phyloP scores from a whole-genome alignment of 192 early-diverging fungal genomes.

The Entomortierella parvispora region DNA sequence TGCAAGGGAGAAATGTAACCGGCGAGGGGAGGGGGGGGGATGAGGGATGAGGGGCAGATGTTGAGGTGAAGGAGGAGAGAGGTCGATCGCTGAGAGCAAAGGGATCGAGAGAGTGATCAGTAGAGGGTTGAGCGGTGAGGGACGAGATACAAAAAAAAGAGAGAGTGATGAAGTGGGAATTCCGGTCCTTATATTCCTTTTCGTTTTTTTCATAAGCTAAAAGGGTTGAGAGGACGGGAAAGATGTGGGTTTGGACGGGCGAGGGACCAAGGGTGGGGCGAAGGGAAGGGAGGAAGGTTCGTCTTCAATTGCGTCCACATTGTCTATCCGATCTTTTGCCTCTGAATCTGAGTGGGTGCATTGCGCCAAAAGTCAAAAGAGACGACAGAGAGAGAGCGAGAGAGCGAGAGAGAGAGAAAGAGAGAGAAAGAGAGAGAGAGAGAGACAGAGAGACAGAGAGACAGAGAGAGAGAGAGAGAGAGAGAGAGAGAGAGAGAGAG shows the following conservation, averaged over 20 bases:
- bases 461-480: conserved; percentile 2
- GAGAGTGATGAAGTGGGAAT: too few relatives aligned
- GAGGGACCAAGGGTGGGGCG: too few relatives aligned
- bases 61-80: not conserved
- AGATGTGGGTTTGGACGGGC: not conserved
- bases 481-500: not conserved
- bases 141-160: too few relatives aligned
- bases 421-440: not conserved
- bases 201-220: not conserved
- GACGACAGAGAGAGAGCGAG: not conserved
- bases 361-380: not conserved
- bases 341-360: too few relatives aligned
- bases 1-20: not conserved
- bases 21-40: not conserved
- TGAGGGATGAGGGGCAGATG: not conserved
- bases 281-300: too few relatives aligned
- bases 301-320: too few relatives aligned
- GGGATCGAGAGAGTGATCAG: conserved; percentile 1
- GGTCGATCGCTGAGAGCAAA: not conserved
- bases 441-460: conserved; percentile 1
- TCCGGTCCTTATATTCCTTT: too few relatives aligned
- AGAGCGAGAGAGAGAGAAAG: not conserved
- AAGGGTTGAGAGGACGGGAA: not conserved
- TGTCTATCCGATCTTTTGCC: too few relatives aligned
- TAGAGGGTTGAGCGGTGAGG: not conserved